Conservation (phyloP, 2,329 filamentous ascomycete genomes). For the Cordyceps tenuipes region DNA sequence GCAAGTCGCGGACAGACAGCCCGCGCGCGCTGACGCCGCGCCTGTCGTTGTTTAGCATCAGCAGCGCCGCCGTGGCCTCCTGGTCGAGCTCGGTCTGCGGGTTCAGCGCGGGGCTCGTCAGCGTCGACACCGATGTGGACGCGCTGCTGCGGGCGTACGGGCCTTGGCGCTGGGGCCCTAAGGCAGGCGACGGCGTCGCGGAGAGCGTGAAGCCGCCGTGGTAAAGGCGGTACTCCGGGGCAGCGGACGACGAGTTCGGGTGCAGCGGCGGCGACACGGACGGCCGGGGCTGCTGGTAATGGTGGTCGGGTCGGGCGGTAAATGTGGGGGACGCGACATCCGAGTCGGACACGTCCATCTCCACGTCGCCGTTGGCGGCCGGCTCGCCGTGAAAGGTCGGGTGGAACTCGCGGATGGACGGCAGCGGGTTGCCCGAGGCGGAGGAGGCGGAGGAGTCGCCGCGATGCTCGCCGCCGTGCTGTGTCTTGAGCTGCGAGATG, state of each 20-base stretch:
- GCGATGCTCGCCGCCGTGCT: slow-evolving; percentile 30
- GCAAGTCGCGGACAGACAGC: slow-evolving; percentile 46
- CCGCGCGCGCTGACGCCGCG: slow-evolving; percentile 41
- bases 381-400: slow-evolving; percentile 32
- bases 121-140: slow-evolving; percentile 40
- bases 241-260: slow-evolving; percentile 42
- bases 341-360: slow-evolving; percentile 59
- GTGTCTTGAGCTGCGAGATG: slow-evolving; percentile 66
- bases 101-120: slow-evolving; percentile 50
- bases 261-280: slow-evolving; percentile 45
- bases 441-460: slow-evolving; percentile 21
- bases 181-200: slow-evolving; percentile 47
- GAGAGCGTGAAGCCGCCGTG: slow-evolving; percentile 37
- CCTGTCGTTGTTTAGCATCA: slow-evolving; percentile 81
- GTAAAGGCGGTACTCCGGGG: slow-evolving; percentile 37
- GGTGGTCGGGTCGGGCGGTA: slow-evolving; percentile 27
- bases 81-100: slow-evolving; percentile 56
- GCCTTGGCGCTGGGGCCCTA: slow-evolving; percentile 39
- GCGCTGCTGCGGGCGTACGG: slow-evolving; percentile 32
- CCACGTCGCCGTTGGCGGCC: slow-evolving; percentile 26
- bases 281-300: slow-evolving; percentile 9
- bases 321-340: slow-evolving; percentile 41
- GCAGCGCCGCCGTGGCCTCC: slow-evolving; percentile 74
- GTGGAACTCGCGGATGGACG: slow-evolving; percentile 31
- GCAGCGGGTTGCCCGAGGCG: slow-evolving; percentile 23